phyloP scores from a whole-genome alignment of 441 rosid genomes.

The Bocquillonia castaneifolia region DNA sequence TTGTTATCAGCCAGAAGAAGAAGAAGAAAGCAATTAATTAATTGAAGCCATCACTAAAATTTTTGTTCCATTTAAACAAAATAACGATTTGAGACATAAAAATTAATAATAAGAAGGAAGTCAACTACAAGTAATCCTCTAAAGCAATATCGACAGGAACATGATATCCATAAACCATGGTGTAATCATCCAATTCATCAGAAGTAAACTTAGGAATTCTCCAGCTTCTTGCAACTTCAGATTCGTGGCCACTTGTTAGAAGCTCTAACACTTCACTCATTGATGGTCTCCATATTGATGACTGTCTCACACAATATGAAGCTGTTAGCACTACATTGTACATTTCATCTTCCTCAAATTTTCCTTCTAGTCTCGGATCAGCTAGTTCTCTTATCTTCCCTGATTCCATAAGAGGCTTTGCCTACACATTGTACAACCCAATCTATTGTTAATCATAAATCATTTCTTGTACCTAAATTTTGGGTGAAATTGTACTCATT shows the following conservation, averaged over 20 bases:
- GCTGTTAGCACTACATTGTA: constrained; percentile 58
- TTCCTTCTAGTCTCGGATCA: constrained; percentile 61
- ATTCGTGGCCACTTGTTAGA: constrained; percentile 54
- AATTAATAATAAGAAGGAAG: not conserved
- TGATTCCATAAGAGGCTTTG: constrained; percentile 73
- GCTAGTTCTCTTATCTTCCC: constrained; percentile 54
- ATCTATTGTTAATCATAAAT: not conserved
- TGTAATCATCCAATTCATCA: constrained; percentile 66
- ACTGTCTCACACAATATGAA: constrained; percentile 73
- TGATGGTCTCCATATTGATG: constrained; percentile 70
- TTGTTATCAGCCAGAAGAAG: no score
- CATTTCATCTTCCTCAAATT: constrained; percentile 61
- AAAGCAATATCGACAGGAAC: constrained; percentile 51
- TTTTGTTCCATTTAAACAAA: not conserved
- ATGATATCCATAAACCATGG: constrained; percentile 68
- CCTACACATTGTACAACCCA: constrained; percentile 34
- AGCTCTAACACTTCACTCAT: constrained; percentile 86
- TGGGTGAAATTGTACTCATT: no score
- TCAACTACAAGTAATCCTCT: constrained; percentile 34
- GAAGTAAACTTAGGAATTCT: constrained; percentile 59
- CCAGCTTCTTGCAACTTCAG: constrained; percentile 56
- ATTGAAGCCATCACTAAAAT: no score
- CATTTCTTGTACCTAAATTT: no score
- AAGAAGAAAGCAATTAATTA: no score
- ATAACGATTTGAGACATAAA: not conserved